These are phyloP conservation scores for Tulasnella sp. DNA, from an alignment of 768 basidiomycete species.

Conservation along the genomic window DNA sequence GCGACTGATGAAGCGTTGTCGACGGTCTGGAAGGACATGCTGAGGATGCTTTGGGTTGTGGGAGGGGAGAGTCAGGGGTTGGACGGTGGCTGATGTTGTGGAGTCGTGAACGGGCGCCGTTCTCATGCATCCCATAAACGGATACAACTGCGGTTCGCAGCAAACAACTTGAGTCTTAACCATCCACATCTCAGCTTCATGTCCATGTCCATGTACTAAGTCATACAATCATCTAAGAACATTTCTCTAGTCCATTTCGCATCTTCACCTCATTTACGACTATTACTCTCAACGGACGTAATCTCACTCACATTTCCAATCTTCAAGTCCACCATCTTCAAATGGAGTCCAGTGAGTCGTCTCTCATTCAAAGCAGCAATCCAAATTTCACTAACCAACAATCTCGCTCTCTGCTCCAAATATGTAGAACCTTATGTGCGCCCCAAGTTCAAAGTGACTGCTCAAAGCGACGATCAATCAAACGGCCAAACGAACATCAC, in stretches of 20 bases:
- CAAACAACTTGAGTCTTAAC: not conserved
- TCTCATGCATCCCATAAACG: not conserved
- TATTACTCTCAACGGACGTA: not conserved
- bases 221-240: not conserved
- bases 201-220: not conserved
- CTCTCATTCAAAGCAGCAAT: not conserved
- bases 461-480: not conserved
- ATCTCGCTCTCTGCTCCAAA: not conserved
- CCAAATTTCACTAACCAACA: not conserved
- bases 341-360: not conserved
- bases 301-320: not conserved
- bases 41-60: not conserved
- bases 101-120: not conserved
- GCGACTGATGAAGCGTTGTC: not conserved
- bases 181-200: not conserved
- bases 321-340: not conserved
- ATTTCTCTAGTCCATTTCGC: not conserved
- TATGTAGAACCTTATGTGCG: not conserved
- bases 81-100: not conserved
- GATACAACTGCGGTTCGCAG: not conserved
- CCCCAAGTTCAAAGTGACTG: not conserved
- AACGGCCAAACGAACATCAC: not conserved
- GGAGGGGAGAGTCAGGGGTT: not conserved
- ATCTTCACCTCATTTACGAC: not conserved
- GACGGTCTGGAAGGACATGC: not conserved